Evolutionary conservation across 148 eudicot genomes (phyloP), one percentile per base, ranked within the genome.

Genomic region (Tetragonia tetragonoides): DNA sequence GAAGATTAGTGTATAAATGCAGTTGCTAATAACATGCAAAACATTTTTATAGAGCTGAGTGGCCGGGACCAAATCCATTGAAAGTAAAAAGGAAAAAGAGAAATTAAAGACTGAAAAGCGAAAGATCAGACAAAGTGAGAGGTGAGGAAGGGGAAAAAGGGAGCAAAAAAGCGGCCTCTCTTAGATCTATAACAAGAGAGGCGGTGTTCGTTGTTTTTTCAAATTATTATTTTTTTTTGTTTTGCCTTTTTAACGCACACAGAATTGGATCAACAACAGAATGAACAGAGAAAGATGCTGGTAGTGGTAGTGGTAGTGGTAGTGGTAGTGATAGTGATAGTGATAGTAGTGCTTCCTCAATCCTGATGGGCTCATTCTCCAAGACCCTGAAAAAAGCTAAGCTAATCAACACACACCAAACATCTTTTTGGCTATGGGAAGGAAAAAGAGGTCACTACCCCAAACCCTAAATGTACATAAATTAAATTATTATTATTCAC

Each of bases 301-400:
- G 42, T 72, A 49, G 11, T 49, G 41, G 46, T n/a, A n/a, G n/a
- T n/a, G n/a, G n/a, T n/a, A n/a, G n/a, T n/a, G n/a, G n/a, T 72
- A 23, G 21, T 49, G 77, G 11, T 47, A 47, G 53, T 47, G 53
- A 10, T 47, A 47, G 53, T 47, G 53, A 10, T 49, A 10, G 53
- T 7, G 53, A 2, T 44, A 44, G 47, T 44, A 44, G 47, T 44
- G 9, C 7, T 44, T 5, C 47, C 12, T 49, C 53, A 49, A 10
- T 49, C 14, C 4, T 56, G 2, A 56, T 56, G 60, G 60, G 82
- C 68, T 79, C 82, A 66, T 79, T 73, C 77, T 73, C 71, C 82
- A 57, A 79, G 34, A 79, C 73, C 70, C 67, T 66, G 24, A n/a
- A 66, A 56, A 73, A 61, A 34, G 64, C 42, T 49, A 61, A 34